A percentile compares a stretch with the other conserved stretches of the same genome.
Evolutionary conservation across 2,329 filamentous ascomycete genomes (phyloP).

Genomic region (Aspergillus ruber): DNA sequence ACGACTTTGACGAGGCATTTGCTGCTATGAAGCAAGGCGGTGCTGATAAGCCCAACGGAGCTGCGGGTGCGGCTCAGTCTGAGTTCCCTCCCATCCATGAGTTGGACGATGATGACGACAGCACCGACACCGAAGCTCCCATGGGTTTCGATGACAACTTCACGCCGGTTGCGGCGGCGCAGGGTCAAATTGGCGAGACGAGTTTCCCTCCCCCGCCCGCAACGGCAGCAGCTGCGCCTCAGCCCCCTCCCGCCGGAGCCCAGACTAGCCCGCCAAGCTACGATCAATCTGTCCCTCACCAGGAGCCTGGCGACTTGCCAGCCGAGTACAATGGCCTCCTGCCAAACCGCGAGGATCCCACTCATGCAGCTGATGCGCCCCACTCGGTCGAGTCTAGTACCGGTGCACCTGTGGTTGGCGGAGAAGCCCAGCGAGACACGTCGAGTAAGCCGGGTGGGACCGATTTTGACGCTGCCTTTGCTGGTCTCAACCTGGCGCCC

Average conservation of each 20-base stretch:
- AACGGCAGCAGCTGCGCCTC: conserved; percentile 18
- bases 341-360: conserved; percentile 35
- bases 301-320: conserved; percentile 24
- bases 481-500: conserved; percentile 38
- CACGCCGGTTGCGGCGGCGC: conserved; percentile 52
- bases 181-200: conserved; percentile 20
- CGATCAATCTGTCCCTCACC: conserved; percentile 18
- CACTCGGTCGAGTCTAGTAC: conserved; percentile 33
- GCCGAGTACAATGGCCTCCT: conserved; percentile 36
- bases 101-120: conserved; percentile 73
- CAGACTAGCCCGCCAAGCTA: conserved; percentile 51
- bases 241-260: conserved; percentile 48
- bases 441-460: conserved; percentile 27
- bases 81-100: conserved; percentile 96
- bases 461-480: conserved; percentile 44
- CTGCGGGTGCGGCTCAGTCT: conserved; percentile 29
- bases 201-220: conserved; percentile 36
- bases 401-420: conserved; percentile 31
- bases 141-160: conserved; percentile 90
- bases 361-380: conserved; percentile 31
- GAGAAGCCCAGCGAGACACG: conserved; percentile 23
- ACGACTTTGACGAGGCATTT: conserved; percentile 44
- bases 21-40: conserved; percentile 43
- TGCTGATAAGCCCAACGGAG: conserved; percentile 9
- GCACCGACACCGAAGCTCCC: conserved; percentile 59